A percentile compares a stretch with the other conserved stretches of the same genome.
phyloP scores from a whole-genome alignment of 164 flowering plant genomes.

The Euptelea pleiosperma region DNA sequence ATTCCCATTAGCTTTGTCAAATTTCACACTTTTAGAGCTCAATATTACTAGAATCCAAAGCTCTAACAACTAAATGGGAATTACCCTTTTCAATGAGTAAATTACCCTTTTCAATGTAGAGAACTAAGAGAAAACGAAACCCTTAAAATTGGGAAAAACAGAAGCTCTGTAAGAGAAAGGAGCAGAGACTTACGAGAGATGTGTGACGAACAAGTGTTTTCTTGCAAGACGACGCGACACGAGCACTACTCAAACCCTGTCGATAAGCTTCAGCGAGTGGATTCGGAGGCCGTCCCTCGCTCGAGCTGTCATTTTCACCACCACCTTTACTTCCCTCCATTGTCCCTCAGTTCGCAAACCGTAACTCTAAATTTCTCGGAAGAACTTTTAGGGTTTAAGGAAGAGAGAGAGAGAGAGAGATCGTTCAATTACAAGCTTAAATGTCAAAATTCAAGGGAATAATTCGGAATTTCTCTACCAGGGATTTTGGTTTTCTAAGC shows the following conservation, averaged over 20 bases:
- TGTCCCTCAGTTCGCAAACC: slow-evolving; percentile 11
- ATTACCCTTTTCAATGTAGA: not conserved
- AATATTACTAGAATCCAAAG: not conserved
- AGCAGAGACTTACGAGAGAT: slow-evolving; percentile 52
- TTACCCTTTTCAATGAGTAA: not conserved
- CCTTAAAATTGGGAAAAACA: not conserved
- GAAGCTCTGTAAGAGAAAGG: not conserved
- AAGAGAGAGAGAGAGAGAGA: no score
- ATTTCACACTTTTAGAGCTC: no score
- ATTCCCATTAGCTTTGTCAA: no score
- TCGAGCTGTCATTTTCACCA: slow-evolving; percentile 39
- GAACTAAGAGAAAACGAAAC: not conserved
- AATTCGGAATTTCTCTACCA: not conserved
- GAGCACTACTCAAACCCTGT: slow-evolving; percentile 28
- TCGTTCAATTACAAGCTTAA: slow-evolving; percentile 6
- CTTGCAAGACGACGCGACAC: slow-evolving; percentile 27
- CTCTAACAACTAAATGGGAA: no score
- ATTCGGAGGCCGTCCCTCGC: slow-evolving; percentile 58
- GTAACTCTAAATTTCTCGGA: slow-evolving; percentile 3
- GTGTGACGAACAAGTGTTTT: slow-evolving; percentile 60
- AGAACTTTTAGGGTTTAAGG: no score
- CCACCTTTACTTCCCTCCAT: slow-evolving; percentile 50
- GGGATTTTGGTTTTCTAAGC: not conserved
- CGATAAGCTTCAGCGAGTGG: slow-evolving; percentile 43
- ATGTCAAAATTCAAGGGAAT: not conserved